Percentiles rank a stretch among this genome's conserved stretches.
These are phyloP conservation scores for Lactifluus rugatus DNA, from an alignment of 768 basidiomycete genomes.

Conservation along the genomic window DNA sequence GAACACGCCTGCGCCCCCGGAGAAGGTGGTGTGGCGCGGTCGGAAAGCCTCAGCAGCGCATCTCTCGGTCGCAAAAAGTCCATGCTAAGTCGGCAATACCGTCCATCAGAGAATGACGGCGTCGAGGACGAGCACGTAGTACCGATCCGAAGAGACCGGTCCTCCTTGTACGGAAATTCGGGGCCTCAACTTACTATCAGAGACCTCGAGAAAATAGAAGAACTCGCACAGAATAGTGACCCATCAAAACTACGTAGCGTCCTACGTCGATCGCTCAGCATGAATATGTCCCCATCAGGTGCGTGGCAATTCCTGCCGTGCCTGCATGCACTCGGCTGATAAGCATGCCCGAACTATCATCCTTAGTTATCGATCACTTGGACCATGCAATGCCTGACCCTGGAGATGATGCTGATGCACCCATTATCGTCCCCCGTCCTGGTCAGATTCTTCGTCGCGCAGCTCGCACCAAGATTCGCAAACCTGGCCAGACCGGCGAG, in stretches of 20 bases:
- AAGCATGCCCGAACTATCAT: background rate
- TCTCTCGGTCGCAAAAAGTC: slow-evolving; percentile 77
- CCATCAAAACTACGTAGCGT: slow-evolving; percentile 69
- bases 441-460: slow-evolving; percentile 85
- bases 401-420: slow-evolving; percentile 78
- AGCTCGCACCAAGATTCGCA: slow-evolving; percentile 92
- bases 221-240: slow-evolving; percentile 76
- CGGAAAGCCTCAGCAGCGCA: slow-evolving; percentile 36
- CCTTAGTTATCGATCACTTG: slow-evolving; percentile 53
- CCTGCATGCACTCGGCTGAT: background rate
- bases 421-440: slow-evolving; percentile 82
- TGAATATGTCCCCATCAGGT: slow-evolving; percentile 82
- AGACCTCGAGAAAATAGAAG: slow-evolving; percentile 91
- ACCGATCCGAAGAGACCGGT: slow-evolving; percentile 58
- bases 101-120: slow-evolving; percentile 68
- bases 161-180: slow-evolving; percentile 52
- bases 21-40: slow-evolving; percentile 36
- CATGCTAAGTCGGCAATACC: slow-evolving; percentile 92
- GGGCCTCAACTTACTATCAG: slow-evolving; percentile 85
- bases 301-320: slow-evolving; percentile 28
- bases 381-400: slow-evolving; percentile 52
- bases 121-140: slow-evolving; percentile 56
- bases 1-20: slow-evolving; percentile 65
- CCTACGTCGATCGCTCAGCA: slow-evolving; percentile 76
- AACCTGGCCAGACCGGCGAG: slow-evolving; percentile 64